Evolutionary conservation across 2,329 filamentous ascomycete genomes (phyloP).

Genomic region (Pseudogymnoascus pannorum): DNA sequence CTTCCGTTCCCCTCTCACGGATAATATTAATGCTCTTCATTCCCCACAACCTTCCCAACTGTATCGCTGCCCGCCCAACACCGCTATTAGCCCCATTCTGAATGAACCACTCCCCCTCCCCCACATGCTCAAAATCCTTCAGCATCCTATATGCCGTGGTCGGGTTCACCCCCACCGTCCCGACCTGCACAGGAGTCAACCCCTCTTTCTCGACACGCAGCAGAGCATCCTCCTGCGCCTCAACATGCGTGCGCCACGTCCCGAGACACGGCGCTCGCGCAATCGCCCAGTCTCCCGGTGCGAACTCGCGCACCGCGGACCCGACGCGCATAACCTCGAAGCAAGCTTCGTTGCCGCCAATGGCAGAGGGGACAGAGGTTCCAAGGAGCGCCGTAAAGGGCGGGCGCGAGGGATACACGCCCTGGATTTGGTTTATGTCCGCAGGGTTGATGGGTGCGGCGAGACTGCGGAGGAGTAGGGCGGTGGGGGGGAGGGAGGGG

Average conservation of each 20-base stretch:
- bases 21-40: conserved; percentile 86
- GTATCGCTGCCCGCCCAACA: conserved; percentile 85
- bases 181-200: conserved; percentile 69
- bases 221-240: conserved; percentile 56
- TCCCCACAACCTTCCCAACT: conserved; percentile 79
- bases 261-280: conserved; percentile 77
- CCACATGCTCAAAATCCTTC: conserved; percentile 61
- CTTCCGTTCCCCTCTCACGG: conserved; percentile 58
- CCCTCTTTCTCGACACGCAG: conserved; percentile 63
- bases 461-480: conserved; percentile 77
- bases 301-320: conserved; percentile 41
- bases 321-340: conserved; percentile 78
- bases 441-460: conserved; percentile 92
- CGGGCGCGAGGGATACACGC: conserved; percentile 84
- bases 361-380: conserved; percentile 66
- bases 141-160: conserved; percentile 93
- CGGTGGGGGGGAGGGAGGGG: conserved; percentile 57
- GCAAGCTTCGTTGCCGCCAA: conserved; percentile 86
- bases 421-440: conserved; percentile 97
- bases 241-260: conserved; percentile 89
- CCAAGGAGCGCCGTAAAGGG: conserved; percentile 69
- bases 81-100: conserved; percentile 96
- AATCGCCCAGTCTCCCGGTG: conserved; percentile 87
- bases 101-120: conserved; percentile 85
- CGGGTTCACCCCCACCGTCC: conserved; percentile 86